Base-by-base conservation (phyloP, 2,329 filamentous ascomycete species). In the Penicillium sp. region DNA sequence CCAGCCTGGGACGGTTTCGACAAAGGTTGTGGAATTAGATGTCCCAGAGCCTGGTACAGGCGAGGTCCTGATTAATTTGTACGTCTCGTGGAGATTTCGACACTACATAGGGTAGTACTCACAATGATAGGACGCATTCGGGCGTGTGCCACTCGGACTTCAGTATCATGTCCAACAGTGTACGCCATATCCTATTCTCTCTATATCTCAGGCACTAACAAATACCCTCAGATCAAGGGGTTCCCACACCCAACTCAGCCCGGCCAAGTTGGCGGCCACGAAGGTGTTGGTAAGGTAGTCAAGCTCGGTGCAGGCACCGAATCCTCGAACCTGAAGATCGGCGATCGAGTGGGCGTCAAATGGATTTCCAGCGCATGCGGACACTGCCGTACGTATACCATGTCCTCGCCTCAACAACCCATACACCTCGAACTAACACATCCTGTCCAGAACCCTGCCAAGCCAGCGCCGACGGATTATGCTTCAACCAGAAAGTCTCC, bases 261-360 rank as follows among this genome's bases (percentile, higher is more conserved):
- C 39, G 79, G 80, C 13, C 82, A 85, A 64, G 76, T 85, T 5
- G 83, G 83, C 37, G 83, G 83, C 7, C 83, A 87, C 62, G 83
- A 87, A 68, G 83, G 83, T 15, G 78, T 86, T 1, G 80, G 81
- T 34, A 76, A 75, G 43, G 72, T 87, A 26, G 80, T 83, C 29
- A 82, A 83, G 62, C 70, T 87, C 54, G 83, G 83, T 0, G 72
- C 81, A 1, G 79, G 77, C 4, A 72, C 77, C n/a, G 78, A 83
- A 43, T 64, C 61, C 35, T 71, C 77, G 1, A 74, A 73, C 4
- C 70, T 85, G 24, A 82, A 82, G 57, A 60, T 85, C 17, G 82
- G 82, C 4, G 79, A 85, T 55, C 74, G 82, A 8, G 83, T 87
- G 4, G 84, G 84, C 13, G 77, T 87, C 62, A 87, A 87, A 65